Evolutionary conservation across 371 early-diverging fungal genomes (phyloP).

Genomic region (Mortierella sp.): DNA sequence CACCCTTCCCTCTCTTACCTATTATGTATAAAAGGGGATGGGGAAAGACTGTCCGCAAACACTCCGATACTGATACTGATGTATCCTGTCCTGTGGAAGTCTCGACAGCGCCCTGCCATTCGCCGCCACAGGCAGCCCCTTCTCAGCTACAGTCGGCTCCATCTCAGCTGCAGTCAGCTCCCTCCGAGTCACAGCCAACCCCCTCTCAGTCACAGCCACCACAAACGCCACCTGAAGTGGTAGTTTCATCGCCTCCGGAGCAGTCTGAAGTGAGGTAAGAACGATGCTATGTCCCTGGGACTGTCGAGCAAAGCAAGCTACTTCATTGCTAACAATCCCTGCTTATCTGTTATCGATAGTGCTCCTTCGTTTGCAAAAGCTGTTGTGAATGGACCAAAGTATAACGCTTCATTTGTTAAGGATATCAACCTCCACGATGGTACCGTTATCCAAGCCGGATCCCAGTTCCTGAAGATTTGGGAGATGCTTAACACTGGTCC

Average conservation of each 20-base stretch:
- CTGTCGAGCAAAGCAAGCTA: not conserved
- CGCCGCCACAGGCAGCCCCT: not conserved
- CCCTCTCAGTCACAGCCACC: not conserved
- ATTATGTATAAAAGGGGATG: constrained; percentile 42
- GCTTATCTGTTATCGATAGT: not conserved
- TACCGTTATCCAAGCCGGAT: constrained; percentile 63
- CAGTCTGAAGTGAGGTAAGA: not conserved
- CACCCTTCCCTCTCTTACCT: constrained; percentile 22
- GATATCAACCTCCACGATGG: constrained; percentile 80
- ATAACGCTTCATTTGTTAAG: constrained; percentile 66
- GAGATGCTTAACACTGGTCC: constrained; percentile 75
- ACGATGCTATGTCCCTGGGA: no score
- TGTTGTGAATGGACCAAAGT: not conserved
- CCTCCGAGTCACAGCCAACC: not conserved
- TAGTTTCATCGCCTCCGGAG: no score
- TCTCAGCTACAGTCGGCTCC: not conserved
- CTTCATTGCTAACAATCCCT: no score
- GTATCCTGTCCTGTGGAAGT: not conserved
- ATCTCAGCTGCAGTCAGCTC: no score
- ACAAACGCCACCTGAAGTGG: not conserved
- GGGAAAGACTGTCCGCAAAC: constrained; percentile 10
- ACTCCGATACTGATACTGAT: not conserved
- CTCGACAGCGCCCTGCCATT: not conserved
- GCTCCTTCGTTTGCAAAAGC: not conserved
- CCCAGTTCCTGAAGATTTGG: constrained; percentile 78